These are phyloP conservation scores for Cytospora piceae DNA, from an alignment of 2,329 filamentous ascomycete species.

Conservation along the genomic window DNA sequence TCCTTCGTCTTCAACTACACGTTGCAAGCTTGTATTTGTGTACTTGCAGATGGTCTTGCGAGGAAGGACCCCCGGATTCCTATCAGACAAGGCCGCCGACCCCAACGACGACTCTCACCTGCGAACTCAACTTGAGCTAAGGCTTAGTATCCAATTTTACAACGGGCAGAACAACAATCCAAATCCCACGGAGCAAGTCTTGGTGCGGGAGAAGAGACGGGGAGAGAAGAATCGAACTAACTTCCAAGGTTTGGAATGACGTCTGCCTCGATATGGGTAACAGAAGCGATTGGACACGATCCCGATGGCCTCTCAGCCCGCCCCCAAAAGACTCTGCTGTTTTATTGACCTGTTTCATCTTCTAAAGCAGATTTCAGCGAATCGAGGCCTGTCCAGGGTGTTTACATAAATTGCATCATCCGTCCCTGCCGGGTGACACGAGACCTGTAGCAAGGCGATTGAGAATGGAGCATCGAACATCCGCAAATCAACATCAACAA, in stretches of 20 bases:
- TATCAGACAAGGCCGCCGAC: background rate
- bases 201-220: background rate
- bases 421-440: constrained; percentile 19
- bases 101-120: background rate
- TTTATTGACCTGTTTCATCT: background rate
- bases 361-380: background rate
- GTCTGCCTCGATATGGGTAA: background rate
- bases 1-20: background rate
- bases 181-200: background rate
- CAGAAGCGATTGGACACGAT: constrained; percentile 12
- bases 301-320: constrained; percentile 3
- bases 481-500: constrained; percentile 10
- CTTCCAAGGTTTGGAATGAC: constrained; percentile 10
- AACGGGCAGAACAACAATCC: background rate
- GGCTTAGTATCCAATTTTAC: background rate
- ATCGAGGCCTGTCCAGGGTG: background rate
- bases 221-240: background rate
- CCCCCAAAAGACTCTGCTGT: background rate
- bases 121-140: background rate
- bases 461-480: constrained; percentile 2
- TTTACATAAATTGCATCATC: constrained; percentile 27
- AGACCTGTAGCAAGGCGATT: constrained; percentile 23
- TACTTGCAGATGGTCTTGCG: constrained; percentile 3
- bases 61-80: background rate
- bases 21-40: constrained; percentile 2